phyloP scores from a whole-genome alignment of 805 yeast species.

The Candida railenensis region DNA sequence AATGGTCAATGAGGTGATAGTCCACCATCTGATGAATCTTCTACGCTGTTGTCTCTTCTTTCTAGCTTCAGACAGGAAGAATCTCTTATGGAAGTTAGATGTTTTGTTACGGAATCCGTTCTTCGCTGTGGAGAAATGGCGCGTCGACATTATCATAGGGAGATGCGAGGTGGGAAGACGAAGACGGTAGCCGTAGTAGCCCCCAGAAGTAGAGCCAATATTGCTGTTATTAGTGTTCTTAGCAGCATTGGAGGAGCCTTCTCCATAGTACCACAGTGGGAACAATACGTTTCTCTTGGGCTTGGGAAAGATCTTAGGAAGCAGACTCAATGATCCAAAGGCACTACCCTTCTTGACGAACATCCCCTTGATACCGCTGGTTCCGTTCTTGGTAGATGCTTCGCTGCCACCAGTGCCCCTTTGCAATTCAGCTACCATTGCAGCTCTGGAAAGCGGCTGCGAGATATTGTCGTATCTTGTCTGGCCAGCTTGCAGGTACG shows the following conservation, averaged over 20 bases:
- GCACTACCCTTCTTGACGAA: conserved; percentile 1
- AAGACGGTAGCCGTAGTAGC: conserved; percentile 21
- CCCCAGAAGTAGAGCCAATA: conserved; percentile 1
- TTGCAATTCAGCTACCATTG: conserved; percentile 31
- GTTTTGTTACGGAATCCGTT: conserved; percentile 29
- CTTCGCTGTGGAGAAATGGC: conserved; percentile 36
- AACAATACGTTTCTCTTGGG: conserved; percentile 55
- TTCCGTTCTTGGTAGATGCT: neutral
- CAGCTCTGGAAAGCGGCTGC: conserved; percentile 44
- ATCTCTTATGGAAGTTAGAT: conserved; percentile 35
- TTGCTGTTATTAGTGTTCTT: conserved; percentile 18
- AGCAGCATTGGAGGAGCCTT: conserved; percentile 12
- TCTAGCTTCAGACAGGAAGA: conserved; percentile 44
- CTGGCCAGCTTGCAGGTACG: neutral
- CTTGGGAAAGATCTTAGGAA: conserved; percentile 52
- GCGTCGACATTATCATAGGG: conserved; percentile 21
- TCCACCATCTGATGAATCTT: conserved; percentile 51
- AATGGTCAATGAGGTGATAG: conserved; percentile 51
- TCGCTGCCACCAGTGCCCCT: neutral
- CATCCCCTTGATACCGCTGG: neutral
- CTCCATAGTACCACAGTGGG: conserved; percentile 40
- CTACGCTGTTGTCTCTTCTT: conserved; percentile 37
- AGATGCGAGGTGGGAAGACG: conserved; percentile 11
- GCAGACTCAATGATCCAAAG: conserved; percentile 23
- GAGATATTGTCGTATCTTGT: conserved; percentile 21